phyloP scores from a whole-genome alignment of 441 rosid species.

The Iberis amara region DNA sequence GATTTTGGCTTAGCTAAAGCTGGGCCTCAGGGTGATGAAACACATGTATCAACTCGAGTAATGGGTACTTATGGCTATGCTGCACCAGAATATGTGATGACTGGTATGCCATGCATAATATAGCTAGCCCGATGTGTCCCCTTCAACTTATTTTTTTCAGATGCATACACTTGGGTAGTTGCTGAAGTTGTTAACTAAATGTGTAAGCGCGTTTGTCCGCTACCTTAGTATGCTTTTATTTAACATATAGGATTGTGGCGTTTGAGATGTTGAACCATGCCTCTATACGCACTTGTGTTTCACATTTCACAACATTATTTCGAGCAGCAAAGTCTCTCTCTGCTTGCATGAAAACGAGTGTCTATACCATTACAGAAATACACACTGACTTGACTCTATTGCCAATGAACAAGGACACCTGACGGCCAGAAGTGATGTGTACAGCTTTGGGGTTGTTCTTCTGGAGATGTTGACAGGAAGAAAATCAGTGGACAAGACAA shows the following conservation, averaged over 20 bases:
- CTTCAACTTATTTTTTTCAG: not conserved
- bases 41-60: slow-evolving; percentile 92
- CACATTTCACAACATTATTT: slow-evolving; percentile 1
- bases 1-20: slow-evolving; percentile 99
- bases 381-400: slow-evolving; percentile 20
- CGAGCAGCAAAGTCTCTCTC: not conserved
- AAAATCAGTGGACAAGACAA: slow-evolving; percentile 93
- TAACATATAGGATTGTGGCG: slow-evolving; percentile 1
- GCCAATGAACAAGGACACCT: slow-evolving; percentile 68
- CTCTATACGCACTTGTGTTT: not conserved
- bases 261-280: slow-evolving; percentile 10
- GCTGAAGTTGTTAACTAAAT: slow-evolving; percentile 8
- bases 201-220: slow-evolving; percentile 5
- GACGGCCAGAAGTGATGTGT: slow-evolving; percentile 92
- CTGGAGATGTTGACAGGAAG: slow-evolving; percentile 90
- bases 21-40: slow-evolving; percentile 96
- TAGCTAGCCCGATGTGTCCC: not conserved
- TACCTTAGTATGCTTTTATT: slow-evolving; percentile 9
- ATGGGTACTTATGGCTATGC: slow-evolving; percentile 99
- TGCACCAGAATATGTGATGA: slow-evolving; percentile 98
- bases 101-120: slow-evolving; percentile 48
- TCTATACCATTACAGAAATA: slow-evolving; percentile 8
- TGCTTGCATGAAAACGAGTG: not conserved
- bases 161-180: slow-evolving; percentile 14
- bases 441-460: slow-evolving; percentile 95